phyloP scores from a whole-genome alignment of 768 basidiomycete species.

The Rhizopogon rudus region DNA sequence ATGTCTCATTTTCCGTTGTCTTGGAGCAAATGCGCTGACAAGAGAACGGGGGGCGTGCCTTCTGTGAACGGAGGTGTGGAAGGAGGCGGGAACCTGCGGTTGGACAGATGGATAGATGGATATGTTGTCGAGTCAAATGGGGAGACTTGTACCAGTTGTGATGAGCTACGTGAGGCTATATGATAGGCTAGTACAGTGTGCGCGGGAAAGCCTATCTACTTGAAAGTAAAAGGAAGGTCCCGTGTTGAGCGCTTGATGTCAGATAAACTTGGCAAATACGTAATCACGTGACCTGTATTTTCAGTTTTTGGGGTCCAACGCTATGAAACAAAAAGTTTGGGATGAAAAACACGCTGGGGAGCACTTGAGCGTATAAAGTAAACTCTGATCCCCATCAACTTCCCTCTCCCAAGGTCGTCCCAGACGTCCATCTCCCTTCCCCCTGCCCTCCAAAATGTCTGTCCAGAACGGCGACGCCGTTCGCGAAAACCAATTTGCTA shows the following conservation, averaged over 20 bases:
- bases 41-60: background rate
- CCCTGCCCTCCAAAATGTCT: conserved; percentile 24
- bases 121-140: too few relatives aligned
- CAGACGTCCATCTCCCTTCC: background rate
- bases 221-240: too few relatives aligned
- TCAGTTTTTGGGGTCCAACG: background rate
- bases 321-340: conserved; percentile 1
- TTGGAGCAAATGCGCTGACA: background rate
- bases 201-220: too few relatives aligned
- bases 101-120: too few relatives aligned
- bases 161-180: too few relatives aligned
- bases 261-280: background rate
- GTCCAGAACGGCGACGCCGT: conserved; percentile 24
- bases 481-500: conserved; percentile 25
- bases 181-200: too few relatives aligned
- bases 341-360: background rate
- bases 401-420: conserved; percentile 1
- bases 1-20: background rate
- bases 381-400: background rate
- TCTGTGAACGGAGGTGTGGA: background rate
- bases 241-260: too few relatives aligned
- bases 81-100: background rate
- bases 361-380: background rate
- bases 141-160: too few relatives aligned
- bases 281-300: background rate